Evolutionary conservation across 2,329 filamentous ascomycete species (phyloP).

Genomic region (Chaetomium sp.): DNA sequence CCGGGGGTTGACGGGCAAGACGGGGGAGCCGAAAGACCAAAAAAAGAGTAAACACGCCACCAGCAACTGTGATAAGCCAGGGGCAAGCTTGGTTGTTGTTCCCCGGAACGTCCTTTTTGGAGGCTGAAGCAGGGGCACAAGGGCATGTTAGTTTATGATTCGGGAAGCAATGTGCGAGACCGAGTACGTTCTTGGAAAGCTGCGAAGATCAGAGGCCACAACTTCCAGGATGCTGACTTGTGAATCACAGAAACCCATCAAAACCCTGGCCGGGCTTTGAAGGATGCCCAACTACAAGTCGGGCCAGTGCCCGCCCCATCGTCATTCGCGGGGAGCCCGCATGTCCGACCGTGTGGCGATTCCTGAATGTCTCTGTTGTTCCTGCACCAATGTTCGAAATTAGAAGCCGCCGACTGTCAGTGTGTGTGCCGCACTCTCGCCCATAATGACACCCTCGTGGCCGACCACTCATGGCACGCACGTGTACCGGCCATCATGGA

Average conservation of each 20-base stretch:
- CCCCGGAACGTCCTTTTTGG: too few species aligned
- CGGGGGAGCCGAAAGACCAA: not conserved
- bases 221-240: conserved; percentile 2
- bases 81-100: not conserved
- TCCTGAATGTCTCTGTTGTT: not conserved
- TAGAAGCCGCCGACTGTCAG: not conserved
- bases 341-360: too few species aligned
- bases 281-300: too few species aligned
- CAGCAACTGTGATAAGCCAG: conserved; percentile 1
- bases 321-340: too few species aligned
- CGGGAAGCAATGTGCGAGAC: too few species aligned
- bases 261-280: not conserved
- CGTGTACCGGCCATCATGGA: not conserved
- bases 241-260: conserved; percentile 11
- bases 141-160: too few species aligned
- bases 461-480: not conserved
- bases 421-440: too few species aligned
- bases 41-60: not conserved
- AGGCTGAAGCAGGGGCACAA: too few species aligned
- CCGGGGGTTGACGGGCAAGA: not conserved
- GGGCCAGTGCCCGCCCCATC: too few species aligned
- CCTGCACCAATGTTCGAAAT: not conserved
- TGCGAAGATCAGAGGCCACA: not conserved
- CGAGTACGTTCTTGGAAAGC: not conserved
- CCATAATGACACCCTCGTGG: not conserved